A percentile compares a stretch with the other conserved stretches of the same genome.
phyloP scores from a whole-genome alignment of 352 stramenopile species.

The Globisporangium nagaii region DNA sequence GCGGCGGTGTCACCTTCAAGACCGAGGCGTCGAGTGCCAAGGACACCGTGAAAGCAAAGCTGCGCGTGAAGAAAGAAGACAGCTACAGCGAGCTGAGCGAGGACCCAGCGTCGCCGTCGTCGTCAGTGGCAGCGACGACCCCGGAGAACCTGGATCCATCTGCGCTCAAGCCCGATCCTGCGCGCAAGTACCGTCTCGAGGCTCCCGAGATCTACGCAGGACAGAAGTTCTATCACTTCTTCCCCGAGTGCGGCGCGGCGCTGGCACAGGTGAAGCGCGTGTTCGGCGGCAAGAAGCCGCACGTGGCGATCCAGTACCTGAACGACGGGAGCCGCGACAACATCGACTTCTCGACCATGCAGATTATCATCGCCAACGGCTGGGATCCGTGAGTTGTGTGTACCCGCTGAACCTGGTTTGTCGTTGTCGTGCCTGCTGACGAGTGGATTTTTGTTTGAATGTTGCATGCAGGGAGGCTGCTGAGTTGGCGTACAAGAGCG shows the following conservation, averaged over 20 bases:
- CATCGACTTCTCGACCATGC: conserved; percentile 59
- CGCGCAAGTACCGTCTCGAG: conserved; percentile 39
- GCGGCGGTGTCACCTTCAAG: neutral
- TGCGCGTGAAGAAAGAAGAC: conserved; percentile 7
- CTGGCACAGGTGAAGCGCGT: conserved; percentile 71
- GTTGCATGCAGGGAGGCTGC: conserved; percentile 31
- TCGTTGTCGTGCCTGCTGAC: neutral
- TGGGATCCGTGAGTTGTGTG: conserved; percentile 39
- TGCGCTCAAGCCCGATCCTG: conserved; percentile 41
- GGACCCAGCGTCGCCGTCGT: neutral
- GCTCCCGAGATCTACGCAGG: conserved; percentile 48
- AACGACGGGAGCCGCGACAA: conserved; percentile 46
- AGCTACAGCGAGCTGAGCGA: conserved; percentile 3
- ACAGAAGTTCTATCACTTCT: conserved; percentile 75
- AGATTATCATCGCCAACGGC: conserved; percentile 79
- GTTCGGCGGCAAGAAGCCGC: conserved; percentile 73
- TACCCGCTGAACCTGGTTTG: neutral
- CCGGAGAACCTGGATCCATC: conserved; percentile 33
- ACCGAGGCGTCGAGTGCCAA: neutral
- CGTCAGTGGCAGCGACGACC: neutral
- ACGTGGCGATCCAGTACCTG: conserved; percentile 63
- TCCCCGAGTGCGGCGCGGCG: conserved; percentile 46
- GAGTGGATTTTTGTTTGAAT: neutral
- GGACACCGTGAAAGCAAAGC: neutral
- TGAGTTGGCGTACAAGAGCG: conserved; percentile 70